A percentile compares a stretch with the other conserved stretches of the same genome.
These are phyloP conservation scores for Serendipita indica DNA, from an alignment of 768 basidiomycete species.

Conservation along the genomic window DNA sequence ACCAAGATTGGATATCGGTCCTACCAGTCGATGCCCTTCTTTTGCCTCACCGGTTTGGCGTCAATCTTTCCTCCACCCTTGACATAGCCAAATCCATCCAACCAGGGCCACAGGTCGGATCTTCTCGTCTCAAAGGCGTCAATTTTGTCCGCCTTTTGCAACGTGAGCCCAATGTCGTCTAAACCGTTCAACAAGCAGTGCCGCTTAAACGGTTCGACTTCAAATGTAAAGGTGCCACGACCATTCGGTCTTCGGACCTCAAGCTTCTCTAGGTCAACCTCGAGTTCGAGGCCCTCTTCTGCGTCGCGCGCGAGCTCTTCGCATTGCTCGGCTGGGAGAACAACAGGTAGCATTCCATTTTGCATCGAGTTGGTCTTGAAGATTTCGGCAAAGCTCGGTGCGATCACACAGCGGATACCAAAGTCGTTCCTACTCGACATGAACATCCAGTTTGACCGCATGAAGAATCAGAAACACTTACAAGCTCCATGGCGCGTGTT, in stretches of 20 bases:
- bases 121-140: conserved; percentile 64
- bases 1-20: too few relatives aligned
- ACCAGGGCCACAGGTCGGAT: conserved; percentile 79
- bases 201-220: conserved; percentile 76
- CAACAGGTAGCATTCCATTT: conserved; percentile 79
- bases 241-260: conserved; percentile 57
- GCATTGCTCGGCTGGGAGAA: conserved; percentile 56
- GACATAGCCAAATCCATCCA: conserved; percentile 84
- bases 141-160: conserved; percentile 66
- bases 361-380: conserved; percentile 84
- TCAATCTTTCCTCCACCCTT: conserved; percentile 37
- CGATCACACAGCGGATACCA: conserved; percentile 76
- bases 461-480: conserved; percentile 25
- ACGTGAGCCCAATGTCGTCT: conserved; percentile 90
- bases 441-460: background rate
- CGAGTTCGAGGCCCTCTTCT: conserved; percentile 55
- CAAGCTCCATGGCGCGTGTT: conserved; percentile 84
- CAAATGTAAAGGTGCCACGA: conserved; percentile 57
- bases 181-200: conserved; percentile 91
- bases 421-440: conserved; percentile 58
- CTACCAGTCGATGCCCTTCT: conserved; percentile 26
- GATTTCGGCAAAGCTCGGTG: conserved; percentile 83
- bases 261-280: conserved; percentile 72
- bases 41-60: conserved; percentile 17
- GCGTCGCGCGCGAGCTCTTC: conserved; percentile 63